These are phyloP conservation scores for Diaporthe eres DNA, from an alignment of 2,329 filamentous ascomycete species.

Conservation along the genomic window DNA sequence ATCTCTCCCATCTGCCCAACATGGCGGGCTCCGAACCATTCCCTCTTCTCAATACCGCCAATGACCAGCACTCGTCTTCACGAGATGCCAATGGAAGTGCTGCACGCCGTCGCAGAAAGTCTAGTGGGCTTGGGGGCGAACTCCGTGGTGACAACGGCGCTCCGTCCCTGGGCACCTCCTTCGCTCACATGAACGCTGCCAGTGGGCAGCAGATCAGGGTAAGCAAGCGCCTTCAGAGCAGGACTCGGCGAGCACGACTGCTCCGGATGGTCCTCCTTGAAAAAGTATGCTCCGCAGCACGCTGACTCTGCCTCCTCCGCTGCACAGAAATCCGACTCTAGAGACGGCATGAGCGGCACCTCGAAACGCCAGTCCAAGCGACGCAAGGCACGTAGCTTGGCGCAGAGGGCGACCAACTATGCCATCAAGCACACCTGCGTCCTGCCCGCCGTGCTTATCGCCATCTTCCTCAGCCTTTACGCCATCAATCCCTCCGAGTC, in stretches of 20 bases:
- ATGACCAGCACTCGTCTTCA: constrained; percentile 61
- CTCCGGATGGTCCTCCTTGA: background rate
- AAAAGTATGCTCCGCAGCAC: background rate
- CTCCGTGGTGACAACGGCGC: constrained; percentile 70
- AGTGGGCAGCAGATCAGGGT: constrained; percentile 38
- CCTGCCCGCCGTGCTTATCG: constrained; percentile 77
- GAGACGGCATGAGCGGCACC: constrained; percentile 45
- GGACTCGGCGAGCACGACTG: background rate
- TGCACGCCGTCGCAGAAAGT: constrained; percentile 67
- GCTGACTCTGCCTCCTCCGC: constrained; percentile 41
- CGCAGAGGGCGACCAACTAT: constrained; percentile 67
- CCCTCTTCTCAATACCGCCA: constrained; percentile 65
- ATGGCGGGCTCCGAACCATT: constrained; percentile 69
- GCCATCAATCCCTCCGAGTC: constrained; percentile 80
- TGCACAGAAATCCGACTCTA: constrained; percentile 44
- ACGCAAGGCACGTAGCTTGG: constrained; percentile 67
- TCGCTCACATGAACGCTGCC: constrained; percentile 58
- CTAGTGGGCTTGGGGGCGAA: constrained; percentile 67
- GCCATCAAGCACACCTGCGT: constrained; percentile 72
- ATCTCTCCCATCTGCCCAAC: constrained; percentile 41
- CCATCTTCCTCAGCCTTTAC: constrained; percentile 77
- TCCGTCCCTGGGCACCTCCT: constrained; percentile 67
- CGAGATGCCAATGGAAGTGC: constrained; percentile 51
- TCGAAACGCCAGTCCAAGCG: constrained; percentile 66
- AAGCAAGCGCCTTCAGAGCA: constrained; percentile 3